phyloP scores from a whole-genome alignment of 2,329 filamentous ascomycete genomes.

The Exophiala xenobiotica region DNA sequence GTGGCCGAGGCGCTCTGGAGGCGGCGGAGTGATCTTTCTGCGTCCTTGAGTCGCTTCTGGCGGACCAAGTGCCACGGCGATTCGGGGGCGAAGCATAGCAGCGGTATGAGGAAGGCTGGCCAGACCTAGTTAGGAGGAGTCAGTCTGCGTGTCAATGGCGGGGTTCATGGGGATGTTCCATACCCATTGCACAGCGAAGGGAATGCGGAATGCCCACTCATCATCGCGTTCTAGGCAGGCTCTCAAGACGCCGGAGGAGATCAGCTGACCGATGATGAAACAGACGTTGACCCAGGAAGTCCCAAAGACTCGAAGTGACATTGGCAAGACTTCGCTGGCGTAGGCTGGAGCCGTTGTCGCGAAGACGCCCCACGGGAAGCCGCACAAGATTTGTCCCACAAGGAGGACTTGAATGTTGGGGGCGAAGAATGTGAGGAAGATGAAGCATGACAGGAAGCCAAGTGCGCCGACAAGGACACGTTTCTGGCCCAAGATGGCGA shows the following conservation, averaged over 20 bases:
- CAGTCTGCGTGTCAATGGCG: neutral
- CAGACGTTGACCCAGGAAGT: slow-evolving; percentile 17
- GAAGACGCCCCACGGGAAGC: slow-evolving; percentile 27
- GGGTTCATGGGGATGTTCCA: neutral
- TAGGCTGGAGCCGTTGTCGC: slow-evolving; percentile 22
- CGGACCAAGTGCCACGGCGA: slow-evolving; percentile 33
- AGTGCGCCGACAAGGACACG: slow-evolving; percentile 20
- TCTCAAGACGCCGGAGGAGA: slow-evolving; percentile 34
- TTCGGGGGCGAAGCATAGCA: slow-evolving; percentile 31
- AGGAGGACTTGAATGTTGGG: slow-evolving; percentile 31
- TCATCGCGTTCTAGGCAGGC: slow-evolving; percentile 17
- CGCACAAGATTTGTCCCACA: slow-evolving; percentile 32
- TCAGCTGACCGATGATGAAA: slow-evolving; percentile 31
- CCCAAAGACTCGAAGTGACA: slow-evolving; percentile 19
- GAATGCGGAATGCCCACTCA: slow-evolving; percentile 33
- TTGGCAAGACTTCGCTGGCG: slow-evolving; percentile 21
- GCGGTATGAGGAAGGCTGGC: slow-evolving; percentile 29
- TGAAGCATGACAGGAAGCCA: slow-evolving; percentile 23
- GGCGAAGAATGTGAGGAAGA: slow-evolving; percentile 35
- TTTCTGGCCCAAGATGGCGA: slow-evolving; percentile 20
- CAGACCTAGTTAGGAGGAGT: slow-evolving; percentile 16
- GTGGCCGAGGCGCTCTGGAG: slow-evolving; percentile 28
- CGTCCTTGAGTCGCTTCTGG: slow-evolving; percentile 27
- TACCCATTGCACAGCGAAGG: slow-evolving; percentile 24
- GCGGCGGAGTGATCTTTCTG: slow-evolving; percentile 29